Base-by-base conservation (phyloP, 768 basidiomycete genomes). In the Termitomyces sp. region DNA sequence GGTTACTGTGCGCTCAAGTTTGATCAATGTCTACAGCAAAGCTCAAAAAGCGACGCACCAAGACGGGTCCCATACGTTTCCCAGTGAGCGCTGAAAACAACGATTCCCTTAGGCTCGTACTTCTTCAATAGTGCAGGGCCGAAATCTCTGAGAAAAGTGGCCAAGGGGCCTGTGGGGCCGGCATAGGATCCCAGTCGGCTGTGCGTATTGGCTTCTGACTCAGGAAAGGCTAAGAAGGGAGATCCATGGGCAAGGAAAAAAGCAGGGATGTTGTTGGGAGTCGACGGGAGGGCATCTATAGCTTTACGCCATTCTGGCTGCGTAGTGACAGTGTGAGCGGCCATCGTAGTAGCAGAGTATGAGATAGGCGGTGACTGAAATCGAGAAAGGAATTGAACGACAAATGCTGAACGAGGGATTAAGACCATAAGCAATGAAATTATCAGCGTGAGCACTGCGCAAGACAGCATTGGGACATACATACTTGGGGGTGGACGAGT, bases 61-160 rank as follows among this genome's bases (percentile, higher is more conserved):
- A 84, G 71, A 29, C 81, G 77, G 64, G 84, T 81, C 2, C 71
- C 76, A 11, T 53, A 49, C 1, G 87, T 85, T 64, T 92, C 89
- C 88, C 88, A 91, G 63, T 91, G 90, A 11, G 90, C 89, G 58
- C 85, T 88, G 71, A 91, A 89, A 1, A 91, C 88, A 5, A 91
- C 80, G 50, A 90, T 85, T n/a, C 80, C 89, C 63, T 83, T 85
- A 3, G 89, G 89, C 44, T 82, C 75, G 68, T 92, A 92, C 66
- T 89, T 91, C 53, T 79, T 63, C 39, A 89, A 61, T 27, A 90
- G 64, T 0, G 73, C 73, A 1, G 83, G 82, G 0, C 88, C 88
- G 68, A 91, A 89, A 53, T 84, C 73, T 41, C 70, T 73, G 60
- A 90, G 67, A 66, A 91, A 91, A 12, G 63, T 61, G 1, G 79